phyloP scores from a whole-genome alignment of 192 early-diverging fungal genomes.

The Coemansia sp. region DNA sequence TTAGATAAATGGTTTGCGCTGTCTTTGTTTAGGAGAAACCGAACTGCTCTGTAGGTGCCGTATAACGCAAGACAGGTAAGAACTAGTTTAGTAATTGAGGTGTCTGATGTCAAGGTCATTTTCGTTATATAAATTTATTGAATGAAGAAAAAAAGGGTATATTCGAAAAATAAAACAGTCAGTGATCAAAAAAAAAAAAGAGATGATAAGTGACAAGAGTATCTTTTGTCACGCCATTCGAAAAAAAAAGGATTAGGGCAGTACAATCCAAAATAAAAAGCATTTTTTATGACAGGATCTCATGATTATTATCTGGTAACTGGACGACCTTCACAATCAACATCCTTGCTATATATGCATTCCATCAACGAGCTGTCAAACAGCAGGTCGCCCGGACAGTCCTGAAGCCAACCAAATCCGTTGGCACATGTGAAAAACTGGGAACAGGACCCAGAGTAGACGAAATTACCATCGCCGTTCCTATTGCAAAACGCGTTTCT shows the following conservation, averaged over 20 bases:
- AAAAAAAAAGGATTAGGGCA: too few species aligned
- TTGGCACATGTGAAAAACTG: constrained; percentile 48
- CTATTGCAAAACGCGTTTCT: constrained; percentile 32
- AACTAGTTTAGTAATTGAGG: constrained; percentile 6
- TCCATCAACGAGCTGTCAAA: constrained; percentile 41
- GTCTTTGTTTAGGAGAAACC: constrained; percentile 39
- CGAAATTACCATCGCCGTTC: constrained; percentile 42
- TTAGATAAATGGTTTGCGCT: constrained; percentile 19
- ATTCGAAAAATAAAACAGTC: not conserved
- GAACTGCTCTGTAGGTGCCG: constrained; percentile 13
- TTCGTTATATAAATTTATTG: too few species aligned
- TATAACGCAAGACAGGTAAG: constrained; percentile 24
- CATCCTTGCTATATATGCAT: constrained; percentile 32
- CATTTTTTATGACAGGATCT: too few species aligned
- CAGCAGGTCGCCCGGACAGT: constrained; percentile 38
- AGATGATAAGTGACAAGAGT: not conserved
- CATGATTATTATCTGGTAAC: not conserved
- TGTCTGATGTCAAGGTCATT: not conserved
- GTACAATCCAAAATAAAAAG: not conserved
- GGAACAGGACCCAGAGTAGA: constrained; percentile 30
- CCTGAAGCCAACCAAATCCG: constrained; percentile 44
- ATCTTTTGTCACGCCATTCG: too few species aligned
- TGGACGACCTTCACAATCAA: constrained; percentile 34
- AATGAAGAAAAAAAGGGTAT: not conserved
- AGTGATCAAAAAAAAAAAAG: not conserved